These are phyloP conservation scores for Talaromyces ruber DNA, from an alignment of 495 filamentous ascomycete species.

Conservation along the genomic window DNA sequence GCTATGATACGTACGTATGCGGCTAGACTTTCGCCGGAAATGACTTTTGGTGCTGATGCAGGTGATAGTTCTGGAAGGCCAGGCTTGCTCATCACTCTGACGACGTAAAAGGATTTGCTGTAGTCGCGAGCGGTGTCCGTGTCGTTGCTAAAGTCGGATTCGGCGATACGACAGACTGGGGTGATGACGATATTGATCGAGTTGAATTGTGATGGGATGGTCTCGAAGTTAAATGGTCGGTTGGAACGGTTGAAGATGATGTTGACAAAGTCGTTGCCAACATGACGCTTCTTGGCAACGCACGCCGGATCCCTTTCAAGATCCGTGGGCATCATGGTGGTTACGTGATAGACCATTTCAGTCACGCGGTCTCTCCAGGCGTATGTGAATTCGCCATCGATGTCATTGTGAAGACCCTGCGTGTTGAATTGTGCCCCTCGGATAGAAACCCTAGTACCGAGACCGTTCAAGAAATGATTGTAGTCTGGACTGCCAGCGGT, in stretches of 20 bases:
- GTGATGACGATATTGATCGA: constrained; percentile 94
- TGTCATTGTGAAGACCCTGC: constrained; percentile 79
- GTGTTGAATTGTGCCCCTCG: constrained; percentile 83
- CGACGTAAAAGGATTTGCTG: constrained; percentile 62
- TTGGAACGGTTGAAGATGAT: constrained; percentile 97
- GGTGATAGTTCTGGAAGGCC: constrained; percentile 88
- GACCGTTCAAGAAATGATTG: constrained; percentile 65
- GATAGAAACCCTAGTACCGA: constrained; percentile 74
- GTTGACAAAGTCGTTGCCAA: constrained; percentile 96
- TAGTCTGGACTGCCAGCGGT: constrained; percentile 77
- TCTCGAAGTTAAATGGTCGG: constrained; percentile 76
- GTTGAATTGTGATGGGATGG: constrained; percentile 89
- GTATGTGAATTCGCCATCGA: constrained; percentile 77
- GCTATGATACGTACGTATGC: constrained; percentile 86
- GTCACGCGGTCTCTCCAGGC: constrained; percentile 93
- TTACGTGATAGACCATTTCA: constrained; percentile 91
- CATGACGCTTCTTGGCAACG: constrained; percentile 84
- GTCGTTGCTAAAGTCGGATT: constrained; percentile 11
- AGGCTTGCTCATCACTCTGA: constrained; percentile 73
- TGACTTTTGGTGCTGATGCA: constrained; percentile 75
- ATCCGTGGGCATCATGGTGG: constrained; percentile 93
- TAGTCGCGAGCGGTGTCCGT: constrained; percentile 12
- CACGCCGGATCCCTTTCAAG: constrained; percentile 64
- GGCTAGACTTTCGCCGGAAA: constrained; percentile 70
- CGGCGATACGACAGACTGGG: constrained; percentile 57